These are phyloP conservation scores for Dissoconium aciculare DNA, from an alignment of 2,329 filamentous ascomycete genomes.

Conservation along the genomic window DNA sequence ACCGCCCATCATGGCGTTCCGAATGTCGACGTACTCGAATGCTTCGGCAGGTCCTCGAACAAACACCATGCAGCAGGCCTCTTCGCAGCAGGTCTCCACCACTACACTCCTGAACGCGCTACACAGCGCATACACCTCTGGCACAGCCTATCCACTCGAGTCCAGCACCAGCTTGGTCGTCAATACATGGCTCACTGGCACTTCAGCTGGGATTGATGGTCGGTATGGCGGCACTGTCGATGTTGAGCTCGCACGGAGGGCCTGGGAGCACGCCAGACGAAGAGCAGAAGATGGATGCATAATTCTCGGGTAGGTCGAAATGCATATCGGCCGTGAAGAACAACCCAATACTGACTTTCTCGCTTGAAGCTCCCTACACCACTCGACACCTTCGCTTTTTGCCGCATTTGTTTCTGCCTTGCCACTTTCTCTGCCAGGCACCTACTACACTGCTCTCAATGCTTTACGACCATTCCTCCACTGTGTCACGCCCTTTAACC, in stretches of 20 bases:
- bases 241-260: conserved; percentile 57
- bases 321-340: not conserved
- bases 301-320: conserved; percentile 66
- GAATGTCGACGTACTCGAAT: conserved; percentile 46
- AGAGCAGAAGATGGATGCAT: conserved; percentile 93
- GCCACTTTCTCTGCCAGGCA: conserved; percentile 61
- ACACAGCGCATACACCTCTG: conserved; percentile 73
- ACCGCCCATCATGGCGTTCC: conserved; percentile 40
- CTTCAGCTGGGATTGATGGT: conserved; percentile 53
- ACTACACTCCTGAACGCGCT: conserved; percentile 84
- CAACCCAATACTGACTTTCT: conserved; percentile 6
- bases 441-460: conserved; percentile 63
- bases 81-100: conserved; percentile 71
- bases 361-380: conserved; percentile 59
- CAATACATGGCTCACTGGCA: conserved; percentile 85
- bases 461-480: conserved; percentile 75
- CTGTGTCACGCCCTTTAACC: conserved; percentile 77
- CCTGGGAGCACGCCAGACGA: conserved; percentile 91
- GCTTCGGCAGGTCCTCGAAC: conserved; percentile 38
- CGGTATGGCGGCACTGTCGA: conserved; percentile 67
- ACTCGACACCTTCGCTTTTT: conserved; percentile 72
- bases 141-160: conserved; percentile 73
- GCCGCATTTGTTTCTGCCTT: conserved; percentile 67
- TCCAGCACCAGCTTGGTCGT: conserved; percentile 82
- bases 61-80: conserved; percentile 37